phyloP scores from a whole-genome alignment of 2,329 filamentous ascomycete species.

The Aphanocladium album region DNA sequence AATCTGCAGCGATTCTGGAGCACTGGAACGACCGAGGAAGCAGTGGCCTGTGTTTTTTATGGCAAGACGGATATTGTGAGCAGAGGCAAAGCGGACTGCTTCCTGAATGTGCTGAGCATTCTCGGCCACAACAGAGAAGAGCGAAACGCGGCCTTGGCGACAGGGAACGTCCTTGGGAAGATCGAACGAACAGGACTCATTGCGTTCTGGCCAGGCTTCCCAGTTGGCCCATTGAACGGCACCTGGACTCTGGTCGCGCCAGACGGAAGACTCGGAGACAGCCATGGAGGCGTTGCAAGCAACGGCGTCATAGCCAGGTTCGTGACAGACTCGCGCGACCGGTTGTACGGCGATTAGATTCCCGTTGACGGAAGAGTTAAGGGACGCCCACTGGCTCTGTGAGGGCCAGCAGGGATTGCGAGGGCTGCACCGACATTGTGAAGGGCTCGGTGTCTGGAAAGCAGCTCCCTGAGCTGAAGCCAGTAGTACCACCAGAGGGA shows the following conservation, averaged over 20 bases:
- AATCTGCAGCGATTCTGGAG: slow-evolving; percentile 30
- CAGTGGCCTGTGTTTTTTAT: slow-evolving; percentile 34
- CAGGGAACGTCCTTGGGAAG: slow-evolving; percentile 21
- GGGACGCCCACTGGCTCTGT: slow-evolving; percentile 35
- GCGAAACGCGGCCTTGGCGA: slow-evolving; percentile 30
- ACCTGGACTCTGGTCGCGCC: slow-evolving; percentile 30
- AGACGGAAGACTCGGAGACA: slow-evolving; percentile 26
- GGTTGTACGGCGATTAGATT: slow-evolving; percentile 46
- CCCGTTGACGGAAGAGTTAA: slow-evolving; percentile 47
- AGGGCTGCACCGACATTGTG: slow-evolving; percentile 41
- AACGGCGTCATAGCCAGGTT: slow-evolving; percentile 35
- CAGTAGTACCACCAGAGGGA: not conserved
- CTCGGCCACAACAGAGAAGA: slow-evolving; percentile 31
- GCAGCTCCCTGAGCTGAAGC: not conserved
- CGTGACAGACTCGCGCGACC: slow-evolving; percentile 46
- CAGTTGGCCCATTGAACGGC: slow-evolving; percentile 34
- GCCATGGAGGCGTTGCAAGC: slow-evolving; percentile 33
- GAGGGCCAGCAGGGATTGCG: slow-evolving; percentile 48
- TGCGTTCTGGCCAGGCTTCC: slow-evolving; percentile 31
- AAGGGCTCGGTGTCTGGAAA: not conserved
- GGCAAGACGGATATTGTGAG: slow-evolving; percentile 26
- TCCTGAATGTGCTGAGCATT: slow-evolving; percentile 28
- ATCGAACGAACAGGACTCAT: slow-evolving; percentile 32
- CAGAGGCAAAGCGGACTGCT: slow-evolving; percentile 31
- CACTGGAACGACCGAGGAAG: slow-evolving; percentile 28